These are phyloP conservation scores for Penicillium parvum DNA, from an alignment of 495 filamentous ascomycete species.

Conservation along the genomic window DNA sequence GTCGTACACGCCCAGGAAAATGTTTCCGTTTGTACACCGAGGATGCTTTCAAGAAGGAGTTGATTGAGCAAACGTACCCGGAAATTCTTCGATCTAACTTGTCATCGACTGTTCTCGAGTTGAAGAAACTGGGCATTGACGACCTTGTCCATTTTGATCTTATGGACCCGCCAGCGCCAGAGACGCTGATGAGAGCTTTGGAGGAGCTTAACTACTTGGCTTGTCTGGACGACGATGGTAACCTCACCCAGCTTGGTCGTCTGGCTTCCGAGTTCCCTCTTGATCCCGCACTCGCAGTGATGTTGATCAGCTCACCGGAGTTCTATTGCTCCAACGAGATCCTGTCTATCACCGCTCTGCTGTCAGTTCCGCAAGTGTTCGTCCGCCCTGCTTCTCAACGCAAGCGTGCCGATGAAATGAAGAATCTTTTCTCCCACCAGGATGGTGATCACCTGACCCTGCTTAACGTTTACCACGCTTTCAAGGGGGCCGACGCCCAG, in stretches of 20 bases:
- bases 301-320: slow-evolving; percentile 95
- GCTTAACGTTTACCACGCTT: slow-evolving; percentile 97
- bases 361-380: slow-evolving; percentile 94
- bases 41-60: slow-evolving; percentile 92
- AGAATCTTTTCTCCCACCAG: slow-evolving; percentile 82
- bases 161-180: slow-evolving; percentile 97
- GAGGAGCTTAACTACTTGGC: slow-evolving; percentile 98
- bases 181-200: slow-evolving; percentile 96
- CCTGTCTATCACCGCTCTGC: slow-evolving; percentile 85
- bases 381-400: slow-evolving; percentile 77
- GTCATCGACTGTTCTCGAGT: slow-evolving; percentile 86
- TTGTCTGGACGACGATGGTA: slow-evolving; percentile 93
- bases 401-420: slow-evolving; percentile 97
- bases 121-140: slow-evolving; percentile 95
- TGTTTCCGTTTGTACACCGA: slow-evolving; percentile 98
- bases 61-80: slow-evolving; percentile 94
- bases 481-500: slow-evolving; percentile 71
- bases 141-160: slow-evolving; percentile 98
- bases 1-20: slow-evolving; percentile 95
- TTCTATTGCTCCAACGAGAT: slow-evolving; percentile 99
- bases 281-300: slow-evolving; percentile 91
- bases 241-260: slow-evolving; percentile 78
- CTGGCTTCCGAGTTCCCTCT: slow-evolving; percentile 94
- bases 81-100: slow-evolving; percentile 95
- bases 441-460: slow-evolving; percentile 95